Evolutionary conservation across 1,284 basidiomycete genomes (phyloP).

Genomic region (Farysia itapuensis): DNA sequence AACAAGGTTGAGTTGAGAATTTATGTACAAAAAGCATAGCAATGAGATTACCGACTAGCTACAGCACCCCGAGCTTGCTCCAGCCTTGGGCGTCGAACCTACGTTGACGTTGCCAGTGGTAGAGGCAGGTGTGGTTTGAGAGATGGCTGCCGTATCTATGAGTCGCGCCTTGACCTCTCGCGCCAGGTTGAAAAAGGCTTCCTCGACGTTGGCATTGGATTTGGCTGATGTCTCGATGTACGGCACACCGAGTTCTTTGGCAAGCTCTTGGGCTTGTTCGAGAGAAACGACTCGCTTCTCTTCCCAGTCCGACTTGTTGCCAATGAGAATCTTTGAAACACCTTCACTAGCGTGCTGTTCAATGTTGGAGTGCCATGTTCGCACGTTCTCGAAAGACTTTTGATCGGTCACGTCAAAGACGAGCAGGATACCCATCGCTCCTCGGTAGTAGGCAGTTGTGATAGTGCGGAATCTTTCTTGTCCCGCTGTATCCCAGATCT

Average conservation of each 20-base stretch:
- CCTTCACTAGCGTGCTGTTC: constrained; percentile 98
- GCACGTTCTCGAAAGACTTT: constrained; percentile 96
- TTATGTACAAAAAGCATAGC: background rate
- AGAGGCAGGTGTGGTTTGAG: constrained; percentile 22
- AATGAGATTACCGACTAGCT: constrained; percentile 1
- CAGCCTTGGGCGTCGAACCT: constrained; percentile 31
- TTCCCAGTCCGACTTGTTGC: constrained; percentile 98
- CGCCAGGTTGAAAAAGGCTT: constrained; percentile 96
- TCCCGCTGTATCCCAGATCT: constrained; percentile 99
- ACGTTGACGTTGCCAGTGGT: constrained; percentile 38
- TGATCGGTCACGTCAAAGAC: constrained; percentile 99
- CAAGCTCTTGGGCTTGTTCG: constrained; percentile 73
- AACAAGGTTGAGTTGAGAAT: too few relatives aligned
- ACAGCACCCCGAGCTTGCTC: constrained; percentile 23
- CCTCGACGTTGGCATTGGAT: constrained; percentile 95
- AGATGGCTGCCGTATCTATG: constrained; percentile 69
- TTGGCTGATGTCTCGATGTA: constrained; percentile 99
- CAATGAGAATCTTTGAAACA: constrained; percentile 98
- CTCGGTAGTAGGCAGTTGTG: constrained; percentile 99
- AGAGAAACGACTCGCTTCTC: constrained; percentile 91
- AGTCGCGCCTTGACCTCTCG: constrained; percentile 78
- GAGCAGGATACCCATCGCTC: constrained; percentile 97
- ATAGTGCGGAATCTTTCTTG: constrained; percentile 99
- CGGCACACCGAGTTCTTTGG: constrained; percentile 83
- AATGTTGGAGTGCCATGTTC: constrained; percentile 97